Conservation (phyloP, 148 eudicot genomes). For the Arbutus unedo region DNA sequence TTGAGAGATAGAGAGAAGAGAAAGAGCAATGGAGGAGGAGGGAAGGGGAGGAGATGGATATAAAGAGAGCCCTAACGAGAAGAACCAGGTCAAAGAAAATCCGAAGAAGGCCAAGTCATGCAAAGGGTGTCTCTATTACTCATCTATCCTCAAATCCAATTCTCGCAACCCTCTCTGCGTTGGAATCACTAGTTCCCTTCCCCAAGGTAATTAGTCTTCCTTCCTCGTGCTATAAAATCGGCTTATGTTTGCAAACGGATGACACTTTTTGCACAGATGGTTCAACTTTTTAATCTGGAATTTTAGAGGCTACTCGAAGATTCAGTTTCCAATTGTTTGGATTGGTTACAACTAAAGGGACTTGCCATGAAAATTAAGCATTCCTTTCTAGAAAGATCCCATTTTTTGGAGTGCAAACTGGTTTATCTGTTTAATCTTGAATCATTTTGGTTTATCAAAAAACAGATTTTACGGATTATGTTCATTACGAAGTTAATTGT, state of each 20-base stretch:
- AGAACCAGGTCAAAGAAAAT: neutral
- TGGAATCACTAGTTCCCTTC: slow-evolving; percentile 71
- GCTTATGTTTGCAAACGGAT: neutral
- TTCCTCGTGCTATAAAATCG: neutral
- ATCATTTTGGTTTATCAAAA: neutral
- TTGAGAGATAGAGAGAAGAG: neutral
- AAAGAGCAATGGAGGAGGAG: neutral
- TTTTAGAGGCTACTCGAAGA: neutral
- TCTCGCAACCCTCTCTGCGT: slow-evolving; percentile 77
- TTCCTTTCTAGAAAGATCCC: no score
- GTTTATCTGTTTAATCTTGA: no score
- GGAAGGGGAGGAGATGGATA: neutral
- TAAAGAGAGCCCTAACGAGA: slow-evolving; percentile 1
- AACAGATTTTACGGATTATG: neutral
- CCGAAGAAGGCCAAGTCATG: slow-evolving; percentile 57
- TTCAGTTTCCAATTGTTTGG: neutral
- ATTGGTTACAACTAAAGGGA: neutral
- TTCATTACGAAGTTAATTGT: neutral
- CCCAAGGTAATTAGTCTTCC: slow-evolving; percentile 38
- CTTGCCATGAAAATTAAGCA: no score
- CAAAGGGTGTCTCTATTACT: slow-evolving; percentile 73
- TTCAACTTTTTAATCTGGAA: neutral
- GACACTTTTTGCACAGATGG: neutral
- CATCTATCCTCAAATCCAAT: slow-evolving; percentile 67
- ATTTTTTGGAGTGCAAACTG: neutral